Evolutionary conservation across 2,329 filamentous ascomycete species (phyloP), one percentile per base, ranked within the genome.

Genomic region (Diplodia corticola): DNA sequence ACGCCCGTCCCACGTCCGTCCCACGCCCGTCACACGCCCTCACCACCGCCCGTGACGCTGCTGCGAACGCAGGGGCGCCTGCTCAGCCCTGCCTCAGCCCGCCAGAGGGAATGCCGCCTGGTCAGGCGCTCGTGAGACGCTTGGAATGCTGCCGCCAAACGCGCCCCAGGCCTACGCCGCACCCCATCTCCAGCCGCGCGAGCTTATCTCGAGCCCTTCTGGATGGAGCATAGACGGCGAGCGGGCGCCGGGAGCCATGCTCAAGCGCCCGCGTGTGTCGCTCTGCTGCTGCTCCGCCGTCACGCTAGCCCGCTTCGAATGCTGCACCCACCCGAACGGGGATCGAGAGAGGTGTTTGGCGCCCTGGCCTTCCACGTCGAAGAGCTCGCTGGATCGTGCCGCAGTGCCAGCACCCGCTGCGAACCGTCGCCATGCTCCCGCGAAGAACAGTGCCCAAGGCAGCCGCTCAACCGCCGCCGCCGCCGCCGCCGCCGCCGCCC

Each of bases 321-420:
- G 35, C 22, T 40, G 54, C 54, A n/a, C 22, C n/a, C 35, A 4
- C 54, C 54, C 54, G 35, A 57, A 57, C 54, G 5, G 33, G 54
- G 28, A n/a, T 44, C 35, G 22, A 57, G 17, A 46, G 37, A 60
- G 26, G 40, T 35, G 57, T 49, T 49, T 61, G 44, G 54, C 54
- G 54, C 54, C 54, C 54, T 59, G 37, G 37, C 37, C 54, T 59
- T 37, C 54, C 54, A 59, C 54, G 30, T 54, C 28, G 50, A 54
- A 10, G 50, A 54, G 17, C 3, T 20, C 26, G 50, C 28, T 26
- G 50, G 50, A 54, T 54, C 50, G 53, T 30, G 53, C 30, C n/a
- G n/a, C 53, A 55, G 53, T 33, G 33, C 40, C 53, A 35, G 33
- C 53, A 40, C 24, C 53, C 33, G 53, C 53, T 40, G 53, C 26